These are phyloP conservation scores for Dactylellina haptotyla DNA, from an alignment of 2,329 filamentous ascomycete genomes.

Conservation along the genomic window DNA sequence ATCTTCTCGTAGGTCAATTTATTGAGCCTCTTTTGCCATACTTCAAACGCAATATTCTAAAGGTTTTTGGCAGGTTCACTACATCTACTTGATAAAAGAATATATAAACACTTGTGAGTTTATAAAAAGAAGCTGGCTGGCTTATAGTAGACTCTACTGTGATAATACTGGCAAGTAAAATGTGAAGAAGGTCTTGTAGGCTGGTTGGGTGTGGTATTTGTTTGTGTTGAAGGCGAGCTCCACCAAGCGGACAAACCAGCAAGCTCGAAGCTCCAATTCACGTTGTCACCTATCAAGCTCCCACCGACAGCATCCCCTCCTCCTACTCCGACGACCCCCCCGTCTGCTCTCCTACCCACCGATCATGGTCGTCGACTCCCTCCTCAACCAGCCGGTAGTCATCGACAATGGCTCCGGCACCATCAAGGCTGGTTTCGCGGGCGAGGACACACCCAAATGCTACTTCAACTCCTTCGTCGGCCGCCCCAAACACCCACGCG, in stretches of 20 bases:
- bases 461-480: constrained; percentile 98
- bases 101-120: too few relatives aligned
- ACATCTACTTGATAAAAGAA: too few relatives aligned
- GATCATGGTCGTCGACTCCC: constrained; percentile 65
- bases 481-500: constrained; percentile 91
- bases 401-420: constrained; percentile 99
- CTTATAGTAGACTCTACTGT: too few relatives aligned
- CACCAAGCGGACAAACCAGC: constrained; percentile 41
- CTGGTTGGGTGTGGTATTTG: too few relatives aligned
- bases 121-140: too few relatives aligned
- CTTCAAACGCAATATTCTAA: too few relatives aligned
- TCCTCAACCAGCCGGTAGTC: constrained; percentile 98
- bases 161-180: too few relatives aligned
- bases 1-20: too few relatives aligned
- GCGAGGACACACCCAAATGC: constrained; percentile 94
- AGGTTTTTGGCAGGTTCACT: too few relatives aligned
- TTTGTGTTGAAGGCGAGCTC: constrained; percentile 48
- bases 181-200: background rate
- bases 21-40: too few relatives aligned
- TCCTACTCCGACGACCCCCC: background rate
- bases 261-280: constrained; percentile 47
- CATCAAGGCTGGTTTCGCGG: constrained; percentile 95
- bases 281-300: constrained; percentile 52
- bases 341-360: constrained; percentile 1
- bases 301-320: constrained; percentile 32